Percentiles rank a stretch among this genome's conserved stretches.
phyloP scores from a whole-genome alignment of 306 rosid species.

The Pueraria montana region DNA sequence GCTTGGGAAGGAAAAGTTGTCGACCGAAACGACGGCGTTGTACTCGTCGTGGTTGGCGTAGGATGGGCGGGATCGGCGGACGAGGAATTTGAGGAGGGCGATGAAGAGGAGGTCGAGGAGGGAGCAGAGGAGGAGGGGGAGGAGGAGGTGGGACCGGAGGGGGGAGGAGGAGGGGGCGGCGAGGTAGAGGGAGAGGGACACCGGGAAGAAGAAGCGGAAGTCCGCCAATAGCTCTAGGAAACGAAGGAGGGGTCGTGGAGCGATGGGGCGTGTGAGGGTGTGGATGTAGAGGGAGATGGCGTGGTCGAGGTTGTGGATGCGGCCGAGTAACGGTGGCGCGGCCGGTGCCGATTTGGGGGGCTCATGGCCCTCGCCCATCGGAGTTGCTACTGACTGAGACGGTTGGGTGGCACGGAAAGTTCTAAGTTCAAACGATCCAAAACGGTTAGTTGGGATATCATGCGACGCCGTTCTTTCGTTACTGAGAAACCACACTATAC shows the following conservation, averaged over 20 bases:
- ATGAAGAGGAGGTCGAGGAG: conserved; percentile 68
- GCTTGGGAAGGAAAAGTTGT: conserved; percentile 79
- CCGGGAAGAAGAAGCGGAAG: conserved; percentile 76
- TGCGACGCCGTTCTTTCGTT: no score
- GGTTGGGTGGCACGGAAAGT: no score
- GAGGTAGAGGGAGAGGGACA: conserved; percentile 59
- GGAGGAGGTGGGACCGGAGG: conserved; percentile 53
- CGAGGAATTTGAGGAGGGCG: conserved; percentile 63
- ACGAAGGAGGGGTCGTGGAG: conserved; percentile 57
- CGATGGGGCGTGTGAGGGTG: conserved; percentile 48
- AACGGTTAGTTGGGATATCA: no score
- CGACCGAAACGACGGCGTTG: conserved; percentile 68
- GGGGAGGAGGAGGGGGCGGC: conserved; percentile 51
- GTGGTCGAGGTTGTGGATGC: conserved; percentile 52
- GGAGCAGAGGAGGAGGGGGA: conserved; percentile 74
- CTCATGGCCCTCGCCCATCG: conserved; percentile 49
- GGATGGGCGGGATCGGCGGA: conserved; percentile 75
- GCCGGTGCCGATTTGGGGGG: conserved; percentile 27
- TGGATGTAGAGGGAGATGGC: conserved; percentile 60
- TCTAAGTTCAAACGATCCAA: no score
- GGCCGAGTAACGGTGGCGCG: conserved; percentile 52
- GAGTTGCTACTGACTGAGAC: background rate
- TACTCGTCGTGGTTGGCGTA: conserved; percentile 60
- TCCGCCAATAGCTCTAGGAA: conserved; percentile 73
- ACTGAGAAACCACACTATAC: no score